Evolutionary conservation across 2,329 filamentous ascomycete species (phyloP), one percentile per base, ranked within the genome.

Genomic region (Fulvia fulva): DNA sequence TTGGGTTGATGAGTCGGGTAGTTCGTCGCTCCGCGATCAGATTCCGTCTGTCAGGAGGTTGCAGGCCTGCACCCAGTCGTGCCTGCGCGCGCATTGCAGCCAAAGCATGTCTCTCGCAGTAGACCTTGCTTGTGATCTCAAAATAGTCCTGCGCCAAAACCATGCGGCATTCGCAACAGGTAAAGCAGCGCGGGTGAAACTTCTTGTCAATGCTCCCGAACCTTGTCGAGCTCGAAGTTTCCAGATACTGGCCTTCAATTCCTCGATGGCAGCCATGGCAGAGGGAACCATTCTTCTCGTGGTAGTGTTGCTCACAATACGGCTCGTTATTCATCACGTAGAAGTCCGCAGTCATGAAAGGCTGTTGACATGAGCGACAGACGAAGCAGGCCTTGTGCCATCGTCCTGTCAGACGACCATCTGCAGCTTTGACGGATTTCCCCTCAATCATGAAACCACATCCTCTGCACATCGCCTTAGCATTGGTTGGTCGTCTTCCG

Each of bases 371-470:
- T 1, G 88, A 91, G 4, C 85, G 84, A 80, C 94, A 99, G 11
- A 93, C 89, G 71, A 99, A 97, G 73, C 93, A 99, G 4, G 88
- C 83, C 73, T 95, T 96, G 80, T 99, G 94, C 74, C 96, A 99
- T 63, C 91, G 87, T 9, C 94, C 94, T 0, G 90, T 96, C 23
- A 99, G 80, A 23, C 92, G 87, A 16, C 94, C 94, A 67, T 97
- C 94, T 0, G 91, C 91, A 14, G 91, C 96, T 32, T 93, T 96
- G 58, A 99, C 87, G 1, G 91, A 96, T 76, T 97, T 97, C 21
- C 91, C 93, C 46, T 85, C 83, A 67, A 99, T 97, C 6, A 82
- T 78, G 47, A 88, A 78, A 3, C 83, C 80, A 73, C 94, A 99
- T 1, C 90, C 89, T 68, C 91, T 90, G 77, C 94, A 99, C 62